Evolutionary conservation across 2,329 filamentous ascomycete species (phyloP), one percentile per base, ranked within the genome.

Genomic region (Aspergillus sp.): DNA sequence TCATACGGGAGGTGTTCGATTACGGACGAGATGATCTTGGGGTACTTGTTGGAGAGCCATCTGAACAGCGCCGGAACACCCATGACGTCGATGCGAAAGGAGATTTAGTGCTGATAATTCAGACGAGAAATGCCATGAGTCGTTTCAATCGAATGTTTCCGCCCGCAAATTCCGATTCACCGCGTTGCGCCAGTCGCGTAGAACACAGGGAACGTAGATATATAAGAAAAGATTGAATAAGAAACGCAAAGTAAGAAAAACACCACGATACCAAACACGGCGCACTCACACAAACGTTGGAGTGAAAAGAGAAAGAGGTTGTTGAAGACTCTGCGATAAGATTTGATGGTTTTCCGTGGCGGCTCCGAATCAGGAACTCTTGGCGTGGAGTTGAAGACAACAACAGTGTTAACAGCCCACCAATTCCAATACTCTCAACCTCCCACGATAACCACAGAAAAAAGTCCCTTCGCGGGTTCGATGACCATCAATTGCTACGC

Each of bases 41-140:
- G 93, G 65, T 97, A 96, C 67, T 94, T 97, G 74, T 84, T 87
- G 69, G 89, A 95, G 51, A 97, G 84, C 90, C 90, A 98, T 80
- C 90, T 81, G 71, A 96, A 97, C 56, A 93, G 86, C 52, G 90
- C 90, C 59, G 90, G 90, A 63, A 95, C 90, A 85, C 90, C 90
- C 90, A 95, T 95, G 49, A 54, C 63, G 56, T 50, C 51, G 49
- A 55, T 51, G 53, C 53, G 50, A 53, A 49, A 49, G 42, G 10
- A 4, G 25, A 25, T 38, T 30, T 12, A 44, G 37, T 4, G 22
- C 17, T 19, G 33, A 17, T 3, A 37, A 42, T 35, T 33, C 5
- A 10, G 17, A 43, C 23, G 20, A 17, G 41, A 10, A 25, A 32
- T 44, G 15, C 43, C 43, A 45, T 45, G 17, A 17, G 33, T 25